phyloP scores from a whole-genome alignment of 2,329 filamentous ascomycete genomes.

The Magnaporthiopsis poae region DNA sequence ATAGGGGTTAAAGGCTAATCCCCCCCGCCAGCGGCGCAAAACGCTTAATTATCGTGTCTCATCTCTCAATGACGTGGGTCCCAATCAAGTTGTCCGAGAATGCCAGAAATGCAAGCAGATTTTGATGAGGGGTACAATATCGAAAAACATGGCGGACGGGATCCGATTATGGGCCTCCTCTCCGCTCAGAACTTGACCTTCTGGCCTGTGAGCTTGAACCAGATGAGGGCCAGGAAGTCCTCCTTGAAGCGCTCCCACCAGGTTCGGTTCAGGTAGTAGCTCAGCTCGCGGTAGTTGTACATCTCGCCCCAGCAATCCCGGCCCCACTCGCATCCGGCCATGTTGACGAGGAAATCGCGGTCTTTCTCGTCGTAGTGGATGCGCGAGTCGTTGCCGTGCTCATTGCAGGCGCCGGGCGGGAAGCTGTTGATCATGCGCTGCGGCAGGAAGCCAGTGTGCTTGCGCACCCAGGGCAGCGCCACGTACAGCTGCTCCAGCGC shows the following conservation, averaged over 20 bases:
- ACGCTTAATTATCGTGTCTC: not conserved
- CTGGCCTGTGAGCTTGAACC: conserved; percentile 54
- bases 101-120: not conserved
- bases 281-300: conserved; percentile 86
- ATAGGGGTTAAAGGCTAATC: not conserved
- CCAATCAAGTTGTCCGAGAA: not conserved
- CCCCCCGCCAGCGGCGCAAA: not conserved
- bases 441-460: conserved; percentile 77
- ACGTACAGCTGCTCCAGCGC: conserved; percentile 85
- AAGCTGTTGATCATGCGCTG: conserved; percentile 94
- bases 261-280: conserved; percentile 77
- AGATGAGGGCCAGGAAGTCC: conserved; percentile 49
- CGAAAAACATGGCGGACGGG: not conserved
- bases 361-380: conserved; percentile 82
- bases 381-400: conserved; percentile 60
- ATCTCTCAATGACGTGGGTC: not conserved
- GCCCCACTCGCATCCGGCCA: conserved; percentile 96
- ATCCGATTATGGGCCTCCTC: not conserved
- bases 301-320: conserved; percentile 97
- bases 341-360: conserved; percentile 90
- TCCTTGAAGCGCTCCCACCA: conserved; percentile 70
- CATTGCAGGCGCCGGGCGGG: conserved; percentile 77
- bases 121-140: not conserved
- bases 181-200: conserved; percentile 42
- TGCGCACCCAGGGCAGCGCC: conserved; percentile 84